Evolutionary conservation across 2,329 filamentous ascomycete genomes (phyloP).

Genomic region (Phaeomoniella chlamydospora): DNA sequence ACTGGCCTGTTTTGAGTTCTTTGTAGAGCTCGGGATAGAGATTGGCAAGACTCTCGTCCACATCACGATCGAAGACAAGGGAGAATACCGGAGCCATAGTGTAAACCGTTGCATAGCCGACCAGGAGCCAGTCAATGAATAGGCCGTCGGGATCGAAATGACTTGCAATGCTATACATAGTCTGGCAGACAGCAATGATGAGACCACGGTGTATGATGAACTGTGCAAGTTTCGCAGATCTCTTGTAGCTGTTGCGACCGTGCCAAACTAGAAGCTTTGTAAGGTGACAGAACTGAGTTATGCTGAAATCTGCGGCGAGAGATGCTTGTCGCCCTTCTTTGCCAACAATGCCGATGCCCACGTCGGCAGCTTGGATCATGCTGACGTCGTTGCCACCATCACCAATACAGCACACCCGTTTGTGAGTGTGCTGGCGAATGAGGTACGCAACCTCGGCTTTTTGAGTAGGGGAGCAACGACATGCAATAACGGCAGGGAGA

Average conservation of each 20-base stretch:
- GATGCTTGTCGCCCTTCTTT: constrained; percentile 95
- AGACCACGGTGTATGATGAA: constrained; percentile 96
- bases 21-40: constrained; percentile 96
- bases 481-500: constrained; percentile 85
- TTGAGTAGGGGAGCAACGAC: constrained; percentile 90
- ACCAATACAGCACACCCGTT: constrained; percentile 92
- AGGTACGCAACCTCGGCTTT: constrained; percentile 88
- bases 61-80: constrained; percentile 85
- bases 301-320: constrained; percentile 89
- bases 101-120: constrained; percentile 92
- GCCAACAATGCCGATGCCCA: constrained; percentile 93
- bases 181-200: constrained; percentile 91
- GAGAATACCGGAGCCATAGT: constrained; percentile 88
- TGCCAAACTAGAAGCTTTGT: constrained; percentile 99
- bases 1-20: constrained; percentile 79
- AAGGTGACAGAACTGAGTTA: constrained; percentile 86
- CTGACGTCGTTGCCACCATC: constrained; percentile 97
- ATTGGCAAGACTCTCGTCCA: constrained; percentile 85
- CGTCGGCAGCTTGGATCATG: constrained; percentile 98
- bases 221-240: constrained; percentile 85
- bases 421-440: constrained; percentile 83
- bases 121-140: constrained; percentile 92
- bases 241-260: constrained; percentile 92
- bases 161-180: constrained; percentile 88
- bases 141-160: constrained; percentile 87